Evolutionary conservation across 441 rosid genomes (phyloP), one percentile per base, ranked within the genome.

Genomic region (Francoa sonchifolia): DNA sequence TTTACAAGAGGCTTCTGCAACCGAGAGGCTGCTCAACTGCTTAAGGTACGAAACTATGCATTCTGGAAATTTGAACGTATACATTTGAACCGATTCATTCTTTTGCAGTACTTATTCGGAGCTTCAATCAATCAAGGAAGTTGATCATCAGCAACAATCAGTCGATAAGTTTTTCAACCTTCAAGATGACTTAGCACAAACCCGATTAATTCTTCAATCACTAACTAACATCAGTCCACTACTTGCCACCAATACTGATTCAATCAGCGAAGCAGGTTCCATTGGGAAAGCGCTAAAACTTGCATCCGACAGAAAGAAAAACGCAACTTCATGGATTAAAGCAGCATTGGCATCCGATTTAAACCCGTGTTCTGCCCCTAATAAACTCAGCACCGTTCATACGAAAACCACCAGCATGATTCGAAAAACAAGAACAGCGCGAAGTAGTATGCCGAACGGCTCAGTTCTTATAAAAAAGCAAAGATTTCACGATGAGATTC

Each of bases 1-100:
- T 37, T 57, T 79, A 53, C 62, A 72, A 63, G 82, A 82, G 55
- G 87, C 90, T 54, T 67, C 87, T 33, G 77, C 80, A 34, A 50
- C 76, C 19, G 77, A 82, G 47, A 64, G 73, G 60, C 62, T 75
- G 61, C 79, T 86, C 39, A 77, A 71, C 48, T 77, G 85, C 57
- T 60, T 79, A 51, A 72, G 81, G 88, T 77, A 10, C 15, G 11
- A 10, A 40, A 22, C 13, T 7, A 12, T 2, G 8, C 9, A n/a
- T 23, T n/a, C 2, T n/a, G n/a, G n/a, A n/a, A n/a, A n/a, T n/a
- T n/a, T n/a, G n/a, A 19, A 3, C 15, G 4, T 22, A 8, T 8
- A 4, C 9, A 19, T 19, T 33, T 34, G 17, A 14, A 1, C 23
- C 30, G 9, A n/a, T 25, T 48, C 33, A 22, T 29, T 2, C 20